These are phyloP conservation scores for Xylaria grammica DNA, from an alignment of 495 filamentous ascomycete genomes.

Conservation along the genomic window DNA sequence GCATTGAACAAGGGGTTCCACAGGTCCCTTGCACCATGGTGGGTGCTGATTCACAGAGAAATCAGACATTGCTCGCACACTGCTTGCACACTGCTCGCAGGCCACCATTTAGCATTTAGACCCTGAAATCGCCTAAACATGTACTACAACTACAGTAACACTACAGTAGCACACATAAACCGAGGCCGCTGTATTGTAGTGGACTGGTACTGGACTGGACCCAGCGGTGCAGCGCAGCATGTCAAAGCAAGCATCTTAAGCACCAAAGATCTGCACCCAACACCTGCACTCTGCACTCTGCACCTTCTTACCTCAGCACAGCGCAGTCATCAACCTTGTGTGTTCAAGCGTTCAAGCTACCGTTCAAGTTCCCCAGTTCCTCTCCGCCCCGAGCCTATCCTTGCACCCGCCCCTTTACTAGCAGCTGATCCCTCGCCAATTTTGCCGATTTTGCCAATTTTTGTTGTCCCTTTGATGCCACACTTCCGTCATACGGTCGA, in stretches of 20 bases:
- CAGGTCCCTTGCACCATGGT: conserved; percentile 12
- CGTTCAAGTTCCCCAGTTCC: conserved; percentile 3
- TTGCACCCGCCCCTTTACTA: conserved; percentile 9
- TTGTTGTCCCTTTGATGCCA: conserved; percentile 13
- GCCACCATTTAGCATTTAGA: conserved; percentile 1
- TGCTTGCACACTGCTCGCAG: no score
- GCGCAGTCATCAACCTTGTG: background rate
- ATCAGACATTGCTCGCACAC: conserved; percentile 7
- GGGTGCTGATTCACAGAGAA: conserved; percentile 12
- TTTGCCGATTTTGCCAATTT: no score
- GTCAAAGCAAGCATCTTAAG: no score
- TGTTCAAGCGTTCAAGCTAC: no score
- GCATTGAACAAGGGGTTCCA: conserved; percentile 17
- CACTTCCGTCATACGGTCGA: background rate
- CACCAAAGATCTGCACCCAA: conserved; percentile 9
- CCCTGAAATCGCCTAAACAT: background rate
- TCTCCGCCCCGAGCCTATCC: conserved; percentile 8
- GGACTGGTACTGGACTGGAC: no score
- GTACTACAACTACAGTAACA: background rate
- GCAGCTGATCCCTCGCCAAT: conserved; percentile 1
- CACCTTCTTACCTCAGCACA: background rate
- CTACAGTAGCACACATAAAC: background rate
- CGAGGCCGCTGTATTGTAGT: background rate
- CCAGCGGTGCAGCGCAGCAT: conserved; percentile 8
- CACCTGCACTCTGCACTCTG: background rate